Percentiles rank a stretch among this genome's conserved stretches.
These are phyloP conservation scores for Apiospora rasikravindrae DNA, from an alignment of 2,329 filamentous ascomycete genomes.

Conservation along the genomic window DNA sequence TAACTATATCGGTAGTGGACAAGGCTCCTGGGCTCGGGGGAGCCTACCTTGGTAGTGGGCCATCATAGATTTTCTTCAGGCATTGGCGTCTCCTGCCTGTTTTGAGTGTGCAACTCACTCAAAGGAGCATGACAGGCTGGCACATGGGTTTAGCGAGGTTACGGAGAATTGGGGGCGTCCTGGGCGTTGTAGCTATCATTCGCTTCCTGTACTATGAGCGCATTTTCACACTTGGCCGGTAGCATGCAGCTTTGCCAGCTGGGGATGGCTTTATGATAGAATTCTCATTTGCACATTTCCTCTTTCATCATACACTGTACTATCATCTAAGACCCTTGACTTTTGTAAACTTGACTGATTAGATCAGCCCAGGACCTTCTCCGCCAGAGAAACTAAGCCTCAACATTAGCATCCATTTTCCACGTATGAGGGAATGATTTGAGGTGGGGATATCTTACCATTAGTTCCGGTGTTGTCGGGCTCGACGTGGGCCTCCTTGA, in stretches of 20 bases:
- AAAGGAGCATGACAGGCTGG: not conserved
- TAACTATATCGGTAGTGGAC: not conserved
- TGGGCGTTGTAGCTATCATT: conserved; percentile 16
- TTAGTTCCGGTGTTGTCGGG: conserved; percentile 85
- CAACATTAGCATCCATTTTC: not conserved
- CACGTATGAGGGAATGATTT: not conserved
- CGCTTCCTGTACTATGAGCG: conserved; percentile 14
- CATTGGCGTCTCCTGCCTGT: not conserved
- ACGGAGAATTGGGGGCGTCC: conserved; percentile 1
- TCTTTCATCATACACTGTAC: not conserved
- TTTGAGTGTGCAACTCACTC: not conserved
- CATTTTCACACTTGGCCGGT: not conserved
- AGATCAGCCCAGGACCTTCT: conserved; percentile 23
- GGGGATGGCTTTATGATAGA: conserved; percentile 1
- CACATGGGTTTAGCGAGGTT: conserved; percentile 7
- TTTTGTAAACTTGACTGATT: not conserved
- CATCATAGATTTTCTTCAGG: not conserved
- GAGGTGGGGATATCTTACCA: conserved; percentile 53
- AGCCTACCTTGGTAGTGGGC: not conserved
- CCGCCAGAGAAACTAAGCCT: conserved; percentile 21
- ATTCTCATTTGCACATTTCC: not conserved
- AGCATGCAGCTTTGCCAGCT: conserved; percentile 8
- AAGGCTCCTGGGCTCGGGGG: not conserved
- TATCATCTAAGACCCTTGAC: not conserved
- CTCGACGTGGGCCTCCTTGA: conserved; percentile 82